Evolutionary conservation across 495 filamentous ascomycete species (phyloP).

Genomic region (Lepraria neglecta): DNA sequence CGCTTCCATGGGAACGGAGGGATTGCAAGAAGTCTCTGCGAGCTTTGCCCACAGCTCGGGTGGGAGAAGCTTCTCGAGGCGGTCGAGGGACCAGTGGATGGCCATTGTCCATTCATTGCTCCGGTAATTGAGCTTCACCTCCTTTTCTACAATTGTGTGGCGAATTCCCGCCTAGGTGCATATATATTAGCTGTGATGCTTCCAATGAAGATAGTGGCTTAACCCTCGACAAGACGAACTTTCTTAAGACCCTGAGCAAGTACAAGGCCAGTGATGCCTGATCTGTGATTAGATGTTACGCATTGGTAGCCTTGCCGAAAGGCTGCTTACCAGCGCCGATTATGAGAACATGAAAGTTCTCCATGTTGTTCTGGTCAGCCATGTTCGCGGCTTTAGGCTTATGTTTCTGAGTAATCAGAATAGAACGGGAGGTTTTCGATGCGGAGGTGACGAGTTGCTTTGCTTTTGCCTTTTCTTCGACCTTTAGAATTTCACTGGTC

Average conservation of each 20-base stretch:
- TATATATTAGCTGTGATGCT: too few relatives aligned
- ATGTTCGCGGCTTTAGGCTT: not conserved
- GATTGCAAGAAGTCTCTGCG: slow-evolving; percentile 35
- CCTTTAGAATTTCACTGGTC: too few relatives aligned
- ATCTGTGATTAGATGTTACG: too few relatives aligned
- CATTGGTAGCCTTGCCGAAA: not conserved
- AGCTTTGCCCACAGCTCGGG: slow-evolving; percentile 30
- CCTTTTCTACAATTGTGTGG: slow-evolving; percentile 40
- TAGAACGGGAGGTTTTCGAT: too few relatives aligned
- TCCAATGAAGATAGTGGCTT: too few relatives aligned
- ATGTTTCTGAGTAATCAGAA: not conserved
- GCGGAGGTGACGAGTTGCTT: too few relatives aligned
- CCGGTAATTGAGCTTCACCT: slow-evolving; percentile 29
- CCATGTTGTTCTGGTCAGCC: not conserved
- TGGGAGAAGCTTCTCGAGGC: slow-evolving; percentile 35
- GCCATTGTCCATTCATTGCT: slow-evolving; percentile 47
- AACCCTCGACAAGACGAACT: slow-evolving; percentile 1
- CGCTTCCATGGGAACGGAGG: slow-evolving; percentile 1
- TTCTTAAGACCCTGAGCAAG: slow-evolving; percentile 12
- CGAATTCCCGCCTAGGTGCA: slow-evolving; percentile 38
- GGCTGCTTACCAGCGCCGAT: slow-evolving; percentile 12
- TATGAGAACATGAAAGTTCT: slow-evolving; percentile 11
- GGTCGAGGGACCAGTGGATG: slow-evolving; percentile 42
- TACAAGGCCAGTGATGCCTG: slow-evolving; percentile 17
- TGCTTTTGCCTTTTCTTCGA: too few relatives aligned